Evolutionary conservation across 2,329 filamentous ascomycete genomes (phyloP).

Genomic region (Ascocoryne sarcoides): DNA sequence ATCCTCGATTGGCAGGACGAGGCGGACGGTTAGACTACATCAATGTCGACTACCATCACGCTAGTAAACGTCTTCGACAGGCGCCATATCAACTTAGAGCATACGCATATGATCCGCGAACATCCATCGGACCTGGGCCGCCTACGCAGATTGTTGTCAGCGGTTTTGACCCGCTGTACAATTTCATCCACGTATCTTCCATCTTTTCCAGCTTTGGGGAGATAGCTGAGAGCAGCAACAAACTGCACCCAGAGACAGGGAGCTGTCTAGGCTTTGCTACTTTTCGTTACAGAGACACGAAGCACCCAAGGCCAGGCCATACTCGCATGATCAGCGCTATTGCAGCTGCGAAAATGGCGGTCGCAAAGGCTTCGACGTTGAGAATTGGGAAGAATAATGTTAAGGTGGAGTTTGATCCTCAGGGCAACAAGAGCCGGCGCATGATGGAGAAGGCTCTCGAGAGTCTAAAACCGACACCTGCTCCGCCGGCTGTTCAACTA

Average conservation of each 20-base stretch:
- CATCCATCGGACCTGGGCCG: slow-evolving; percentile 80
- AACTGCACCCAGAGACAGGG: slow-evolving; percentile 89
- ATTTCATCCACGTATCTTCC: slow-evolving; percentile 67
- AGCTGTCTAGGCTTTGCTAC: slow-evolving; percentile 91
- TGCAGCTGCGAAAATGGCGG: slow-evolving; percentile 73
- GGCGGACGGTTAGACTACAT: slow-evolving; percentile 58
- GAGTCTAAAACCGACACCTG: slow-evolving; percentile 40
- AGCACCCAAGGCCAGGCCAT: slow-evolving; percentile 6
- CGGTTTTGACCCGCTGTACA: slow-evolving; percentile 88
- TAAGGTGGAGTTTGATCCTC: slow-evolving; percentile 79
- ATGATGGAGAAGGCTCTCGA: slow-evolving; percentile 69
- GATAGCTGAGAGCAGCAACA: slow-evolving; percentile 84
- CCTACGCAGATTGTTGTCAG: slow-evolving; percentile 86
- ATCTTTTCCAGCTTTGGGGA: slow-evolving; percentile 78
- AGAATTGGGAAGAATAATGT: slow-evolving; percentile 71
- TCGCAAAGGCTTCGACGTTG: slow-evolving; percentile 66
- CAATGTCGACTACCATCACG: slow-evolving; percentile 59
- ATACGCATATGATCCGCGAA: slow-evolving; percentile 72
- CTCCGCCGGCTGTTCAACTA: slow-evolving; percentile 19
- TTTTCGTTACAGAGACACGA: slow-evolving; percentile 74
- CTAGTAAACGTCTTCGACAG: slow-evolving; percentile 53
- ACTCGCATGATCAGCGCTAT: slow-evolving; percentile 54
- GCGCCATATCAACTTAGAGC: slow-evolving; percentile 73
- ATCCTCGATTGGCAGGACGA: slow-evolving; percentile 67
- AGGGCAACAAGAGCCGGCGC: slow-evolving; percentile 72